Conservation (phyloP, 176 grass and related monocot species). For the Aegilops sharonensis region DNA sequence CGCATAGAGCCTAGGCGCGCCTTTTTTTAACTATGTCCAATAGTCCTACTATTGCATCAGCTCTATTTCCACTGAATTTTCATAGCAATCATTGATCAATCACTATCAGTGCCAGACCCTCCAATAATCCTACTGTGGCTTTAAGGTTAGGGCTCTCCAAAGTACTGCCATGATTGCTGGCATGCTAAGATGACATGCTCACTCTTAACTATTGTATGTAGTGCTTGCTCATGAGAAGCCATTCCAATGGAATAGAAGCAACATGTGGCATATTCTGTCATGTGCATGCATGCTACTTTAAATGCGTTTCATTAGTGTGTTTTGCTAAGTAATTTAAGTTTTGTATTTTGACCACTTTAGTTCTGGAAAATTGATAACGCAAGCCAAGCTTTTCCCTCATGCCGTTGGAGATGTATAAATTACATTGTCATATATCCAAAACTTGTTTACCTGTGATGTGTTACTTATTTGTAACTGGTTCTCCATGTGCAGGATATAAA, state of each 20-base stretch:
- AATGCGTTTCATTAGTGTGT: conserved; percentile 2
- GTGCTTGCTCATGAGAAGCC: conserved; percentile 8
- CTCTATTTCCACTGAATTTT: background rate
- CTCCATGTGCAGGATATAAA: conserved; percentile 61
- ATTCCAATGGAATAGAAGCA: conserved; percentile 25
- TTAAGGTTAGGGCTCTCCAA: background rate
- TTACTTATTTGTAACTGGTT: conserved; percentile 27
- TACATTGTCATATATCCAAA: conserved; percentile 2
- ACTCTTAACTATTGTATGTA: conserved; percentile 6
- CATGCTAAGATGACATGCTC: background rate
- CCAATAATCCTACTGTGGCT: background rate
- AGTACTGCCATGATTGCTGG: background rate
- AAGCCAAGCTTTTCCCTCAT: background rate
- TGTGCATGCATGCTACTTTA: conserved; percentile 3
- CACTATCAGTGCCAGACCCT: background rate
- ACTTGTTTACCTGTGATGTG: background rate
- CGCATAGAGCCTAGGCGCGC: background rate
- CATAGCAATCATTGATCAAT: background rate
- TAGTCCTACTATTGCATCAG: background rate
- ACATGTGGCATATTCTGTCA: conserved; percentile 7
- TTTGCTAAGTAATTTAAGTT: conserved; percentile 22
- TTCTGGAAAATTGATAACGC: background rate
- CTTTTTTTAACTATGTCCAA: background rate
- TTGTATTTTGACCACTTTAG: conserved; percentile 2
- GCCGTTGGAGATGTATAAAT: conserved; percentile 20